Percentiles rank a stretch among this genome's conserved stretches.
Evolutionary conservation across 192 early-diverging fungal species (phyloP).

Genomic region (Lobosporangium transversale): DNA sequence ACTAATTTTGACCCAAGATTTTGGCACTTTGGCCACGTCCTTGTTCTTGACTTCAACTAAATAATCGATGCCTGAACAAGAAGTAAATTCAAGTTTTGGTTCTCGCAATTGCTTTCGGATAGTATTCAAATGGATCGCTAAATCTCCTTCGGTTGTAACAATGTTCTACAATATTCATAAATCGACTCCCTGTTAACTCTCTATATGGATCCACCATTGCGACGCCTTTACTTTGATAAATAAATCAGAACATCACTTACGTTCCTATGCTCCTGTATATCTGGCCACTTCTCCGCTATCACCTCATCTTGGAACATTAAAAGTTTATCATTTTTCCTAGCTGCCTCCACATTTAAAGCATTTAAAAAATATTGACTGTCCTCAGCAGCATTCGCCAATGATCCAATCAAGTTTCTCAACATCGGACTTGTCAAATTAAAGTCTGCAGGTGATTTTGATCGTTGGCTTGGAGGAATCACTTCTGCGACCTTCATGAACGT

Average conservation of each 20-base stretch:
- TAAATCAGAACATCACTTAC: conserved; percentile 43
- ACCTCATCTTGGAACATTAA: conserved; percentile 62
- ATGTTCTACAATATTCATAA: conserved; percentile 54
- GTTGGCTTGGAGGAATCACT: conserved; percentile 19
- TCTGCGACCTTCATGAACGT: conserved; percentile 57
- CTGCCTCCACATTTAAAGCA: conserved; percentile 59
- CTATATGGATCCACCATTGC: too few species aligned
- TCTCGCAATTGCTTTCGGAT: conserved; percentile 62
- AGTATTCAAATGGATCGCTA: conserved; percentile 59
- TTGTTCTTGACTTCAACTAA: conserved; percentile 76
- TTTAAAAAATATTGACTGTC: conserved; percentile 47
- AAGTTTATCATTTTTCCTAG: conserved; percentile 60
- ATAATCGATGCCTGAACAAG: conserved; percentile 80
- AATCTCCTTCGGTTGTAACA: conserved; percentile 62
- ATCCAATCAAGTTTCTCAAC: conserved; percentile 49
- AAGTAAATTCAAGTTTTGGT: conserved; percentile 62
- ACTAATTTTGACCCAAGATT: conserved; percentile 76
- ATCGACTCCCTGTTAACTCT: too few species aligned
- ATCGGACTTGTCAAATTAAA: conserved; percentile 40
- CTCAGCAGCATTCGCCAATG: conserved; percentile 52
- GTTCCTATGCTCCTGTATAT: conserved; percentile 56
- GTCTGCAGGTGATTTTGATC: neutral
- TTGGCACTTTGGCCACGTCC: conserved; percentile 66
- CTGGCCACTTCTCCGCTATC: conserved; percentile 58
- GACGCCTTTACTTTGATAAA: too few species aligned